Evolutionary conservation across 768 basidiomycete genomes (phyloP), one percentile per base, ranked within the genome.

Genomic region (Tulasnella sp.): DNA sequence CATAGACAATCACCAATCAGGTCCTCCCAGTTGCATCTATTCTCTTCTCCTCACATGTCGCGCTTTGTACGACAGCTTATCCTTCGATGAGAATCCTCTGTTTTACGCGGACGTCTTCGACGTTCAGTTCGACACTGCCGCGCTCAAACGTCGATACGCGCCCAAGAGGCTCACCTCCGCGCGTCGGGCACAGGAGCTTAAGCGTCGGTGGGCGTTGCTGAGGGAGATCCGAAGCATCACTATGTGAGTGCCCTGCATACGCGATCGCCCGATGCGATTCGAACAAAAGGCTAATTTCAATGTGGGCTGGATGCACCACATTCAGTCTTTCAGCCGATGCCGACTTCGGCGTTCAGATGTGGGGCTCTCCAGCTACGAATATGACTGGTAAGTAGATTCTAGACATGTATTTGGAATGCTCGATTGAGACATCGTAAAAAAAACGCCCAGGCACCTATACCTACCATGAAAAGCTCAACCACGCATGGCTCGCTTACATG

Each of bases 41-140:
- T 5, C 24, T 47, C 34, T 63, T 17, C 48, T 52, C 29, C 26
- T 49, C 2, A 63, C 61, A 21, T 63, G 32, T 19, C 59, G 50
- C n/a, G 17, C 32, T 15, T 21, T 63, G 24, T 53, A 63, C 55
- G 23, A 63, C 61, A 3, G 19, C 10, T 48, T 63, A 10, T 50
- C 62, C 10, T 53, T 63, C 51, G 24, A 63, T 11, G 7, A 55
- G 41, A 61, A 61, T 34, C 51, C 50, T 3, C 19, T 26, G 13
- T 43, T 63, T 17, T 63, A 63, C 42, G 62, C 58, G 17, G 38
- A 42, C 26, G 41, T 62, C 24, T 63, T 63, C 61, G 29, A 58
- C 30, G 17, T 53, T 11, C 61, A 61, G 11, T 63, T 63, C 49
- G 62, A 63, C 34, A 49, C 61, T 45, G 34, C 34, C 0, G 62